These are phyloP conservation scores for Fusarium cyanostomum DNA, from an alignment of 2,329 filamentous ascomycete genomes.

Conservation along the genomic window DNA sequence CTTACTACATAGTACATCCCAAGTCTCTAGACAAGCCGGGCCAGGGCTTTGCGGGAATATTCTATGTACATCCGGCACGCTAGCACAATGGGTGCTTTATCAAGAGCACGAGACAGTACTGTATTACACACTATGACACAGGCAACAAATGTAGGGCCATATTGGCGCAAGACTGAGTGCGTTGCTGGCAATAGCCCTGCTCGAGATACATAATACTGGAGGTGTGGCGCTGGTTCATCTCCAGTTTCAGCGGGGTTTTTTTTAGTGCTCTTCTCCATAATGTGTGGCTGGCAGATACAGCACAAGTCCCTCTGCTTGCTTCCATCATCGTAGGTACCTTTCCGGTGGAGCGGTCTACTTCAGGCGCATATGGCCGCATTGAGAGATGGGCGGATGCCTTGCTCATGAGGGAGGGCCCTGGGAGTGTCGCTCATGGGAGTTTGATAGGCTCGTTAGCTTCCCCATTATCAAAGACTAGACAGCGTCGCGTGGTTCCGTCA, in stretches of 20 bases:
- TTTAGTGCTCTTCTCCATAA: neutral
- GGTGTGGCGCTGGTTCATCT: slow-evolving; percentile 10
- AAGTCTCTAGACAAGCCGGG: slow-evolving; percentile 4
- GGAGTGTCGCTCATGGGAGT: slow-evolving; percentile 1
- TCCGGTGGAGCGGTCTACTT: slow-evolving; percentile 11
- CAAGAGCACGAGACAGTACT: neutral
- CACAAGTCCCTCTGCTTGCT: neutral
- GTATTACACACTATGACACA: slow-evolving; percentile 12
- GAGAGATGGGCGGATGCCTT: slow-evolving; percentile 13
- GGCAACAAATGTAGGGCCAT: neutral
- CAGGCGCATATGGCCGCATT: slow-evolving; percentile 5
- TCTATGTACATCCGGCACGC: slow-evolving; percentile 14
- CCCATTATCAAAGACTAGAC: neutral
- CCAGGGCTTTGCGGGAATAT: slow-evolving; percentile 19
- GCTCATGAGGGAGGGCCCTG: slow-evolving; percentile 4
- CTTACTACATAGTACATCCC: slow-evolving; percentile 7
- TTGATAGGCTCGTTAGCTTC: slow-evolving; percentile 9
- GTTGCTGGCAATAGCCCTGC: neutral
- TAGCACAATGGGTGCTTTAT: slow-evolving; percentile 11
- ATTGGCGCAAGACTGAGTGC: neutral
- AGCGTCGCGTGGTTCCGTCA: slow-evolving; percentile 12
- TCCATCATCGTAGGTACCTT: neutral
- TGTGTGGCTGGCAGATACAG: slow-evolving; percentile 5
- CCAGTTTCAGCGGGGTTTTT: neutral
- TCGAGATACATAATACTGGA: neutral